Conservation (phyloP, 352 stramenopile genomes). For the Phytophthora pistaciae region DNA sequence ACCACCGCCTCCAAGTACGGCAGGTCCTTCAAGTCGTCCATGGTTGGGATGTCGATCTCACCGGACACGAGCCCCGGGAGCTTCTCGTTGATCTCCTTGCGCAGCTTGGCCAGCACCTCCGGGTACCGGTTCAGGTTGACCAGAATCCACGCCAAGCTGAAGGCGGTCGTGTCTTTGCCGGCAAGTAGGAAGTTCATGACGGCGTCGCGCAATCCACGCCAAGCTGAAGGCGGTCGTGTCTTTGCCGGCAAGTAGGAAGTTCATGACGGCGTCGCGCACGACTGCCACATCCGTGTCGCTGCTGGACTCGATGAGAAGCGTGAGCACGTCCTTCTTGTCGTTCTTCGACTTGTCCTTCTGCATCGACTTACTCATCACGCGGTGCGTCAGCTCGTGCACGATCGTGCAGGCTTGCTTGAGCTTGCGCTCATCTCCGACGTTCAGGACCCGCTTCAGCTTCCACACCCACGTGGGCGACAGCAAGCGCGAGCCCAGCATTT, state of each 20-base stretch:
- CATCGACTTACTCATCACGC: constrained; percentile 41
- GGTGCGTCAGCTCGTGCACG: constrained; percentile 27
- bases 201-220: constrained; percentile 54
- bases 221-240: constrained; percentile 55
- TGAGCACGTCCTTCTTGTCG: constrained; percentile 7
- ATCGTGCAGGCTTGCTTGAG: constrained; percentile 25
- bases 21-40: constrained; percentile 49
- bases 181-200: constrained; percentile 65
- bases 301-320: constrained; percentile 12
- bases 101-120: constrained; percentile 48
- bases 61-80: constrained; percentile 22
- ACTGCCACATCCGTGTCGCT: not conserved
- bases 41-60: constrained; percentile 29
- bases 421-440: constrained; percentile 32
- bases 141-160: constrained; percentile 53
- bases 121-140: constrained; percentile 52
- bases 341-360: constrained; percentile 7
- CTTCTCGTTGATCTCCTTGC: constrained; percentile 44
- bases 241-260: constrained; percentile 58
- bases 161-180: constrained; percentile 55
- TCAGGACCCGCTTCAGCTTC: constrained; percentile 34
- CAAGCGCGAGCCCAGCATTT: constrained; percentile 32
- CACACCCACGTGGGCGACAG: constrained; percentile 36
- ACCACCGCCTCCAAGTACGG: constrained; percentile 61
- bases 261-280: constrained; percentile 57